Base-by-base conservation (phyloP, 2,329 filamentous ascomycete genomes). In the Sclerotinia glacialis region DNA sequence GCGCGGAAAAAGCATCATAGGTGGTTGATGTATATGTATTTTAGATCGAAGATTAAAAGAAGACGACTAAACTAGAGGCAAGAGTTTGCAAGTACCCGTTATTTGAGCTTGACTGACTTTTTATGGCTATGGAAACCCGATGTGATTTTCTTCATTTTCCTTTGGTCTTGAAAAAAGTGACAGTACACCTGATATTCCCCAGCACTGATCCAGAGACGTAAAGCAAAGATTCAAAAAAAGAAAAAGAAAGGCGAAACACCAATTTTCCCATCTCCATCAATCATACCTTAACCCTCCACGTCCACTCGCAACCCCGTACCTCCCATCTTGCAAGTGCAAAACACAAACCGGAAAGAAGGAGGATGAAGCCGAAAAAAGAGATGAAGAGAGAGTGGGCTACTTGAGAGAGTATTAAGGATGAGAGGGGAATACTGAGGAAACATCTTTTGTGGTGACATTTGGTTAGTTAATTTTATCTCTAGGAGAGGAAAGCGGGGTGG, bases 261-360 rank as follows among this genome's bases (percentile, higher is more conserved):
- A 5, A 37, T 34, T 54, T 37, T 11, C 21, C 5, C 21, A 11
- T 52, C 31, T 26, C 12, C 28, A 11, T n/a, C 52, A 47, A 34
- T 59, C 56, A 59, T 11, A 34, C 42, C 28, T 28, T 59, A 28
- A 47, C 12, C 11, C 12, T 44, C 56, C 56, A 31, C 26, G 3
- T 14, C 42, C 56, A 47, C 26, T 4, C 21, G 4, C 42, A 18
- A 16, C 16, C 18, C 40, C n/a, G 44, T 14, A 42, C 23, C 55
- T 58, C 55, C 37, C 42, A 59, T 34, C 42, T 47, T 21, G 56
- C 56, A 23, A 47, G 26, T 3, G 42, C 42, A 59, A 59, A 59
- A 11, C 26, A 46, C 16, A 18, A 16, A n/a, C 9, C 26, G 1
- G 56, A 60, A 5, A 60, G 26, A n/a, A 37, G 7, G 14, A 47